phyloP scores from a whole-genome alignment of 2,329 filamentous ascomycete species.

The Aspergillus quadrilineatus region DNA sequence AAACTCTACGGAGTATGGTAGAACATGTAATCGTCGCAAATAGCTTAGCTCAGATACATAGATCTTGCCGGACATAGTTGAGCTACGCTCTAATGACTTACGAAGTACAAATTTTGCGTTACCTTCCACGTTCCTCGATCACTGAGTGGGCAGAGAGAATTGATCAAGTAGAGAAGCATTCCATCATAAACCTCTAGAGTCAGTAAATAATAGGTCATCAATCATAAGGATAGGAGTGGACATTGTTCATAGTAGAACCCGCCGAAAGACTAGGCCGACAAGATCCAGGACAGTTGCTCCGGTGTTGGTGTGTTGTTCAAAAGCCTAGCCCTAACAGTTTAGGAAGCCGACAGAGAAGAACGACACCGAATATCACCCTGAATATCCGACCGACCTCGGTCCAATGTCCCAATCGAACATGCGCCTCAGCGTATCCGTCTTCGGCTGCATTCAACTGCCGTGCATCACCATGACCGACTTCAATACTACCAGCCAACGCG shows the following conservation, averaged over 20 bases:
- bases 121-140: no score
- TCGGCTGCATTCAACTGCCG: slow-evolving; percentile 33
- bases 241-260: neutral
- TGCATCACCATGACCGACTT: slow-evolving; percentile 41
- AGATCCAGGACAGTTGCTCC: neutral
- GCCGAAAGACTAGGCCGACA: neutral
- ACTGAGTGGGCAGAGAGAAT: neutral
- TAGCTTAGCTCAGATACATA: no score
- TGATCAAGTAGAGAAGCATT: neutral
- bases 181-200: slow-evolving; percentile 4
- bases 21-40: neutral
- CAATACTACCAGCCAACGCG: slow-evolving; percentile 55
- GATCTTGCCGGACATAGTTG: no score
- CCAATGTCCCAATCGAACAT: slow-evolving; percentile 45
- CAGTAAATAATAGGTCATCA: slow-evolving; percentile 7
- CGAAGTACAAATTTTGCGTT: no score
- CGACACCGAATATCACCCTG: slow-evolving; percentile 38
- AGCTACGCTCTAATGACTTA: no score
- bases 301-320: slow-evolving; percentile 8
- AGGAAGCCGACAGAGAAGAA: slow-evolving; percentile 31
- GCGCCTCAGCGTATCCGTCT: slow-evolving; percentile 44
- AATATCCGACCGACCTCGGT: slow-evolving; percentile 47
- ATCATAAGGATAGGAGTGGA: slow-evolving; percentile 17
- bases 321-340: slow-evolving; percentile 25
- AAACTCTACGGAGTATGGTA: neutral